Conservation (phyloP, 257 asterid species). For the Solanum sejunctum region DNA sequence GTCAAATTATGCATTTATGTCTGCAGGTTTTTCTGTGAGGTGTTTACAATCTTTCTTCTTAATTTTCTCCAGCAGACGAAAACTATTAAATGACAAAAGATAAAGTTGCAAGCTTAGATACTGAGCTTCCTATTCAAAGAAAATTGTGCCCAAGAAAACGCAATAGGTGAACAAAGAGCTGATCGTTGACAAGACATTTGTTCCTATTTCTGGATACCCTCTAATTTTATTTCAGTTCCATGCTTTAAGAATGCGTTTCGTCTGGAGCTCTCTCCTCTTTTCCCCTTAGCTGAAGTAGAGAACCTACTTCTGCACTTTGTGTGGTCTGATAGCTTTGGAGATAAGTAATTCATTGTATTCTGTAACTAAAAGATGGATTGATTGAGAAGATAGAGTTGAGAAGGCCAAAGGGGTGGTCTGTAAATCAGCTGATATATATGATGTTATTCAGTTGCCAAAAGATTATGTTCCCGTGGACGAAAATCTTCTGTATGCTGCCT, state of each 20-base stretch:
- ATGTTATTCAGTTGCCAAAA: background rate
- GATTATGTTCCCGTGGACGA: background rate
- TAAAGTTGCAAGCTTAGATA: background rate
- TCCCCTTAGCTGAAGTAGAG: constrained; percentile 1
- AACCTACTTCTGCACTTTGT: background rate
- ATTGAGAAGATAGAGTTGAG: background rate
- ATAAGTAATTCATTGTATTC: background rate
- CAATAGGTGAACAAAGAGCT: background rate
- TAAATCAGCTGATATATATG: background rate
- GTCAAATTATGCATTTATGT: background rate
- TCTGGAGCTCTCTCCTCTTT: background rate
- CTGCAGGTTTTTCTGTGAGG: background rate
- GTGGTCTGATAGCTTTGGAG: background rate
- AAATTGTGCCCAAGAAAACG: background rate
- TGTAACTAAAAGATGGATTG: background rate
- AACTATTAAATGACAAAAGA: background rate
- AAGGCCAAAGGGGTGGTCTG: background rate
- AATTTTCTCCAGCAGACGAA: background rate
- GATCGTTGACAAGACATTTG: background rate
- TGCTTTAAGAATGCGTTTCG: background rate
- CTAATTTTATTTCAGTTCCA: background rate
- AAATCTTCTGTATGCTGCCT: background rate
- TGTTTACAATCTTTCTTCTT: background rate
- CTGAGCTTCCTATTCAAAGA: background rate
- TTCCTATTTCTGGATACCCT: background rate